Conservation (phyloP, 2,329 filamentous ascomycete genomes). For the Sarocladium brachiariae region DNA sequence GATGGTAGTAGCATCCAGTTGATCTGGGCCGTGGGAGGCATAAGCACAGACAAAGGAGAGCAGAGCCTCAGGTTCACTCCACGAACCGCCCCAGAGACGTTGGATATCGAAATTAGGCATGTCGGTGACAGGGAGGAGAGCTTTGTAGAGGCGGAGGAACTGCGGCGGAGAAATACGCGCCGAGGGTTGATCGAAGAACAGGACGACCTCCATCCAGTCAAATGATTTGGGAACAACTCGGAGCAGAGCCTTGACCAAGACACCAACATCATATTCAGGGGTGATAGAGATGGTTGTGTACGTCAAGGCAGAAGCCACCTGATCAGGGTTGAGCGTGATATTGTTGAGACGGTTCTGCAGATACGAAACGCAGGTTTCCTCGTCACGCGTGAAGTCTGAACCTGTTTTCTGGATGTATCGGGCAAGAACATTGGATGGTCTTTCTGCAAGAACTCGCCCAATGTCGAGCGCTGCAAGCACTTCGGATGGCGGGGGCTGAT, state of each 20-base stretch:
- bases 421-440: conserved; percentile 49
- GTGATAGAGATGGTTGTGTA: conserved; percentile 55
- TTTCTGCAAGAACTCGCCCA: conserved; percentile 56
- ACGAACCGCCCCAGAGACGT: conserved; percentile 80
- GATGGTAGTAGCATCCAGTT: conserved; percentile 79
- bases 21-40: conserved; percentile 64
- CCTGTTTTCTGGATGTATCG: conserved; percentile 70
- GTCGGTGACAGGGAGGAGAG: conserved; percentile 64
- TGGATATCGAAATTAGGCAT: conserved; percentile 71
- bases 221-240: conserved; percentile 57
- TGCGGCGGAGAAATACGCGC: conserved; percentile 71
- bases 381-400: conserved; percentile 64
- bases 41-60: conserved; percentile 91
- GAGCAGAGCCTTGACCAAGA: conserved; percentile 56
- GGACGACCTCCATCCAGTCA: conserved; percentile 65
- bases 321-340: conserved; percentile 67
- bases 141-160: conserved; percentile 74
- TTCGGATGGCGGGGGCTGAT: conserved; percentile 60
- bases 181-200: conserved; percentile 72
- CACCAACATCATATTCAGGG: conserved; percentile 42
- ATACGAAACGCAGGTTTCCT: conserved; percentile 56
- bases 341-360: conserved; percentile 42
- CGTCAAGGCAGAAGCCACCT: conserved; percentile 74
- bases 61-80: conserved; percentile 81
- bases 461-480: conserved; percentile 66